Evolutionary conservation across 352 stramenopile genomes (phyloP).

Genomic region (Plasmopara muralis): DNA sequence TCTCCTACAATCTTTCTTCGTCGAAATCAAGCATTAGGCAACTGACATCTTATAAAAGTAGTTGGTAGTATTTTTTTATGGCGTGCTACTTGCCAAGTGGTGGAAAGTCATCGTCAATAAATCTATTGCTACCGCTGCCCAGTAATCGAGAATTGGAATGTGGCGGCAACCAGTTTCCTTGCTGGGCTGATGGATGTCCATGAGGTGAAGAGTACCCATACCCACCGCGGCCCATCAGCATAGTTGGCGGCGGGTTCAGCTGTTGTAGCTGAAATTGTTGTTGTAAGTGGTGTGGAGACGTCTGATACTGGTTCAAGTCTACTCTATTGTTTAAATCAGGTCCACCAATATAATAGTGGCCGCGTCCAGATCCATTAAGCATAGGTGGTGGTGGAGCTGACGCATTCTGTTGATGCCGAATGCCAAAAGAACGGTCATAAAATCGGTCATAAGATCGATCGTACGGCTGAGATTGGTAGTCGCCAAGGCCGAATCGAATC

Average conservation of each 20-base stretch:
- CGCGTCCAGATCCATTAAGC: constrained; percentile 24
- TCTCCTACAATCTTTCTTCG: not conserved
- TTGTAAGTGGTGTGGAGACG: constrained; percentile 27
- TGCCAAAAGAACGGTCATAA: constrained; percentile 10
- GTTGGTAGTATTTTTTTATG: constrained; percentile 14
- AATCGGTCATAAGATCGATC: constrained; percentile 27
- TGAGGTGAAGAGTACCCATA: constrained; percentile 29
- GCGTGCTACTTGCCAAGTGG: constrained; percentile 49
- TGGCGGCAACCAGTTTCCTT: constrained; percentile 17
- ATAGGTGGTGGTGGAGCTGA: constrained; percentile 19
- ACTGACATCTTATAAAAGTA: not conserved
- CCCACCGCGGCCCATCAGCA: constrained; percentile 21
- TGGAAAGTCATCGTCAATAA: constrained; percentile 67
- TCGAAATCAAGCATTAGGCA: not conserved
- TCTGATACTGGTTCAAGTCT: constrained; percentile 37
- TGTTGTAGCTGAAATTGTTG: constrained; percentile 34
- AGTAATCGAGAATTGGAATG: constrained; percentile 18
- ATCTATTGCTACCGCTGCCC: constrained; percentile 28
- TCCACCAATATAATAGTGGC: constrained; percentile 26
- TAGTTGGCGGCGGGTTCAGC: constrained; percentile 27
- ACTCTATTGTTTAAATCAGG: constrained; percentile 55
- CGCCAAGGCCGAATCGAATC: constrained; percentile 17
- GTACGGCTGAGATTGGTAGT: constrained; percentile 24
- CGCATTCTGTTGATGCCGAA: constrained; percentile 22
- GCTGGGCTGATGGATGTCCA: constrained; percentile 18